Evolutionary conservation across 495 filamentous ascomycete genomes (phyloP), one percentile per base, ranked within the genome.

Genomic region (Trichocladium uniseriatum): DNA sequence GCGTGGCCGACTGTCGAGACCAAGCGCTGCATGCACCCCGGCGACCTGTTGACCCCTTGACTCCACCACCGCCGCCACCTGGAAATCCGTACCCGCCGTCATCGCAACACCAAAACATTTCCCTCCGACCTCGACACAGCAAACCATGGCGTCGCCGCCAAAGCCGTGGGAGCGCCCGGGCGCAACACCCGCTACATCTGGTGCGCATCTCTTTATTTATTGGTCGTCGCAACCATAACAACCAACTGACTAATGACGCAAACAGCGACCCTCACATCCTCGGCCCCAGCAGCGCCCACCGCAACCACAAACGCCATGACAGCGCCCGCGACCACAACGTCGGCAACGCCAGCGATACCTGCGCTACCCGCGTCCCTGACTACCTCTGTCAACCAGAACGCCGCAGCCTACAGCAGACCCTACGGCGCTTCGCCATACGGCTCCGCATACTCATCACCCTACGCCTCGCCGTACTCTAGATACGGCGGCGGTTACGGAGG

Each of bases 121-220:
- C 19, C 9, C 47, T 14, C 6, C 31, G 28, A 9, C 8, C 31
- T 16, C 11, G 38, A 43, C 48, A 36, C 48, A 44, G 6, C 48
- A 48, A 27, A 57, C 21, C 15, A 75, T 76, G 73, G 79, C 80
- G 55, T 91, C 90, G 69, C 91, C 91, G 57, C 91, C 91, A 31
- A 97, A 97, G 70, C 91, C 91, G 16, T 97, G 91, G 91, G 91
- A 97, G 70, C 79, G 81, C 64, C 77, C 79, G 48, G 84, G 87
- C 64, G 78, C 79, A 39, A 64, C 70, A 44, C 63, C 76, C 51
- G 69, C 78, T 57, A 66, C 76, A 72, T 65, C 65, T 56, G 67
- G 73, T 81, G 63, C 41, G 65, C 60, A 52, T 18, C 41, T 39
- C n/a, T 31, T 32, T 29, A 1, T 7, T 22, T 38, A n/a, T 51